A percentile compares a stretch with the other conserved stretches of the same genome.
phyloP scores from a whole-genome alignment of 805 yeast species.

The Lipomyces oligophaga region DNA sequence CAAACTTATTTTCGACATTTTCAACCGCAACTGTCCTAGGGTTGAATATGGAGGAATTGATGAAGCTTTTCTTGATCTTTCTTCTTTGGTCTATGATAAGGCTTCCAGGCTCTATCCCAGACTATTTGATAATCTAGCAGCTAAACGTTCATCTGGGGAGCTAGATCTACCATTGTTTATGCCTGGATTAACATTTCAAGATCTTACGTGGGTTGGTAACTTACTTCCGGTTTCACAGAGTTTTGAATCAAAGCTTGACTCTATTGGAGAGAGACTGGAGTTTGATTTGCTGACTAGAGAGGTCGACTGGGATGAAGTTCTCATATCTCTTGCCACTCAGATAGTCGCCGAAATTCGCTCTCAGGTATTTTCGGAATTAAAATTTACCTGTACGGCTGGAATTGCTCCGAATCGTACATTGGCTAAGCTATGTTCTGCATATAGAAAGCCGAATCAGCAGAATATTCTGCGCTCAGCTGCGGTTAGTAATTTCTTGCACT shows the following conservation, averaged over 20 bases:
- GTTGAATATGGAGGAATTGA: conserved; percentile 96
- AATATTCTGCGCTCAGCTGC: conserved; percentile 58
- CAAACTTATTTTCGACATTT: conserved; percentile 65
- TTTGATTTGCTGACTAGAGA: background rate
- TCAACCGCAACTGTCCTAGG: conserved; percentile 53
- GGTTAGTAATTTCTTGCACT: conserved; percentile 51
- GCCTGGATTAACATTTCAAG: conserved; percentile 39
- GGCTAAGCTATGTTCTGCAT: conserved; percentile 85
- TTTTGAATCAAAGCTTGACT: conserved; percentile 29
- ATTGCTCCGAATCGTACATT: conserved; percentile 68
- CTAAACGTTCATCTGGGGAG: conserved; percentile 1
- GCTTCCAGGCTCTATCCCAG: conserved; percentile 49
- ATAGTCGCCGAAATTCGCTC: conserved; percentile 53
- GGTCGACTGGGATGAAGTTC: conserved; percentile 80
- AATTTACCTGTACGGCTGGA: conserved; percentile 90
- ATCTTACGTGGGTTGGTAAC: conserved; percentile 35
- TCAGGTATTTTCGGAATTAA: conserved; percentile 51
- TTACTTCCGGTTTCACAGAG: conserved; percentile 26
- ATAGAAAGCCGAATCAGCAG: conserved; percentile 73
- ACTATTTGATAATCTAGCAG: conserved; percentile 30
- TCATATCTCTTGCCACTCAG: conserved; percentile 62
- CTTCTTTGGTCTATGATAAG: conserved; percentile 52
- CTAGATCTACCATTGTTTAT: conserved; percentile 42
- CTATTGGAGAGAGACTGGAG: conserved; percentile 27
- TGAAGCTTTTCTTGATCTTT: conserved; percentile 84